These are phyloP conservation scores for Thermothielavioides terrestris DNA, from an alignment of 495 filamentous ascomycete genomes.

Conservation along the genomic window DNA sequence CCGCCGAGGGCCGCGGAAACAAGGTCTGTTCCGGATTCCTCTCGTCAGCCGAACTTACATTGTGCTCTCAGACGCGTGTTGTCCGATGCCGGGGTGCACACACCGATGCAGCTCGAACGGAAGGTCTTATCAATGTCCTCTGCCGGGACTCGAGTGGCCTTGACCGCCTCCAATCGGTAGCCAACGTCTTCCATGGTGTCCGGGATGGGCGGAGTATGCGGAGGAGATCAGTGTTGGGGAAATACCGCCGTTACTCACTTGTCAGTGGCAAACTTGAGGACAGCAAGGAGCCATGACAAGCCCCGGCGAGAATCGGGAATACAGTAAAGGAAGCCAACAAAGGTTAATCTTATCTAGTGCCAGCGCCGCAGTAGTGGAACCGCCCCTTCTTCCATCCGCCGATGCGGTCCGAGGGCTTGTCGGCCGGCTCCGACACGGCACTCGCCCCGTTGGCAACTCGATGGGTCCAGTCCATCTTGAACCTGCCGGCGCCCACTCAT, in stretches of 20 bases:
- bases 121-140: slow-evolving; percentile 65
- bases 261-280: no score
- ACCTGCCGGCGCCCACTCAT: neutral
- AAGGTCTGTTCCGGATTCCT: slow-evolving; percentile 52
- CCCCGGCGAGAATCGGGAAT: neutral
- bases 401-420: no score
- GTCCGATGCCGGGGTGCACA: no score
- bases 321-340: neutral
- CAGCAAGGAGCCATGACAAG: no score
- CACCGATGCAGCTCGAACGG: slow-evolving; percentile 58
- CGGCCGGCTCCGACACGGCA: slow-evolving; percentile 19
- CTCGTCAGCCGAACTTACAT: no score
- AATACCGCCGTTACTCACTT: no score
- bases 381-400: no score
- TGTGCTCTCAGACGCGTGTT: no score
- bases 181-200: slow-evolving; percentile 25
- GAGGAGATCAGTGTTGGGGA: no score
- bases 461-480: slow-evolving; percentile 4
- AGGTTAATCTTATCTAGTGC: neutral
- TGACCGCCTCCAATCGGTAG: slow-evolving; percentile 41
- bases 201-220: no score
- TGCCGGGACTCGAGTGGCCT: slow-evolving; percentile 40
- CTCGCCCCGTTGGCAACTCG: neutral
- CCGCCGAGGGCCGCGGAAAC: slow-evolving; percentile 66
- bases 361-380: neutral